Base-by-base conservation (phyloP, 306 rosid species). In the Pueraria montana region DNA sequence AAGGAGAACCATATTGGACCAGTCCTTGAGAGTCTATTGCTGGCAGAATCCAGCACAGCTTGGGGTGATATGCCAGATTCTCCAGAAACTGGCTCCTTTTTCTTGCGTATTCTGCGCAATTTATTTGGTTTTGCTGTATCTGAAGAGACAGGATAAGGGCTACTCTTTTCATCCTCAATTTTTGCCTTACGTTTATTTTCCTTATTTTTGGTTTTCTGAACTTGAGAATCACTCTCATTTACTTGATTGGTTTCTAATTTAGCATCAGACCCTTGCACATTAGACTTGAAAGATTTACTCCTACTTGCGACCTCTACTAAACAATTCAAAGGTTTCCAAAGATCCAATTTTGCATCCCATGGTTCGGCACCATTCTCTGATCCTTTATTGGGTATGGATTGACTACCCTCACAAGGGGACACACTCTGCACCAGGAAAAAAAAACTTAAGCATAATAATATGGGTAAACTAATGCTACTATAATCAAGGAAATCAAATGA, bases 1-100 rank as follows among this genome's bases (percentile, higher is more conserved):
- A 96, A 92, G 71, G 95, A 96, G 82, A 96, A 90, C 99, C 99
- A 96, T 80, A 96, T 86, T 58, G 97, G 96, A 74, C 91, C 89
- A 55, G 72, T 56, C 89, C 88, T 88, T 43, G 85, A 89, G 72
- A 64, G 78, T 72, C 79, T 87, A 61, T 78, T 89, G 85, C 86
- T 62, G 74, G 87, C 74, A 43, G 90, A 84, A 56, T 91, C 92
- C 67, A 92, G 78, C 77, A 91, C 91, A 79, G 90, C 89, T 83
- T 96, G 96, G 42, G 90, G 91, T 79, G 92, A 77, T 82, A 91
- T 67, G 82, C 89, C 78, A 72, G 92, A 89, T 85, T 92, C 97
- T 66, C 90, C 95, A 77, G 67, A 71, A 45, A 74, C 77, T 85
- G 87, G 52, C 76, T 95, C 98, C 86, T 89, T 92, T 87, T 90